Conservation (phyloP, 1,139 yeast species). For the Kodamaea plutei region DNA sequence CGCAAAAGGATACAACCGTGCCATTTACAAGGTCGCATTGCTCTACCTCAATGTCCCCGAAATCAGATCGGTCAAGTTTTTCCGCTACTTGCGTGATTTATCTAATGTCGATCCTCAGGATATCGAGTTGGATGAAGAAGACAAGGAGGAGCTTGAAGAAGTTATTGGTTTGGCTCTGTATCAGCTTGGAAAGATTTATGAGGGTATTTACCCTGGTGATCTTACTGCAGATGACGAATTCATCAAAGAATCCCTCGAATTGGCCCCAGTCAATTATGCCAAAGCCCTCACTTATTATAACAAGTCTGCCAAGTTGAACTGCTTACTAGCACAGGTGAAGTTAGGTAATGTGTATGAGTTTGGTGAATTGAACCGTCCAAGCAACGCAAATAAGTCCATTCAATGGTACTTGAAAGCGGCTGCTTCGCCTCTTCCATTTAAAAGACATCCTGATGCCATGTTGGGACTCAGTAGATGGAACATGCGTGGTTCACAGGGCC, state of each 20-base stretch:
- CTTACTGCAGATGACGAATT: slow-evolving; percentile 36
- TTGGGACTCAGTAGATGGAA: slow-evolving; percentile 92
- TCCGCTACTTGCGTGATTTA: slow-evolving; percentile 36
- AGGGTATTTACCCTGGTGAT: slow-evolving; percentile 56
- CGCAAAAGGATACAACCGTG: slow-evolving; percentile 44
- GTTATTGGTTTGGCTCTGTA: slow-evolving; percentile 41
- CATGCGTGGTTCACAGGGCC: slow-evolving; percentile 71
- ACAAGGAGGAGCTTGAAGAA: slow-evolving; percentile 40
- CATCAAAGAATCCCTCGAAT: slow-evolving; percentile 29
- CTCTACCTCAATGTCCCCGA: slow-evolving; percentile 34
- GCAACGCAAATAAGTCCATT: slow-evolving; percentile 70
- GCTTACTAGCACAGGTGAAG: slow-evolving; percentile 79
- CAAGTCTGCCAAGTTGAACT: slow-evolving; percentile 72
- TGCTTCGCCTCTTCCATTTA: slow-evolving; percentile 41
- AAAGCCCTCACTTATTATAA: slow-evolving; percentile 67
- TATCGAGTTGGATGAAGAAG: slow-evolving; percentile 34
- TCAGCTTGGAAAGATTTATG: slow-evolving; percentile 68
- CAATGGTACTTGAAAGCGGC: slow-evolving; percentile 91
- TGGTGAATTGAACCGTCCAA: slow-evolving; percentile 67
- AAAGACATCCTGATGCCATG: slow-evolving; percentile 83
- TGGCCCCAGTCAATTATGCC: slow-evolving; percentile 49
- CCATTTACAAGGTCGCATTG: slow-evolving; percentile 41
- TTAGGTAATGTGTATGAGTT: slow-evolving; percentile 84
- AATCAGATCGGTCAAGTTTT: slow-evolving; percentile 33
- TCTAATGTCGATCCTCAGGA: slow-evolving; percentile 35